Percentiles rank a stretch among this genome's conserved stretches.
These are phyloP conservation scores for Naganishia cerealis DNA, from an alignment of 1,284 basidiomycete genomes.

Conservation along the genomic window DNA sequence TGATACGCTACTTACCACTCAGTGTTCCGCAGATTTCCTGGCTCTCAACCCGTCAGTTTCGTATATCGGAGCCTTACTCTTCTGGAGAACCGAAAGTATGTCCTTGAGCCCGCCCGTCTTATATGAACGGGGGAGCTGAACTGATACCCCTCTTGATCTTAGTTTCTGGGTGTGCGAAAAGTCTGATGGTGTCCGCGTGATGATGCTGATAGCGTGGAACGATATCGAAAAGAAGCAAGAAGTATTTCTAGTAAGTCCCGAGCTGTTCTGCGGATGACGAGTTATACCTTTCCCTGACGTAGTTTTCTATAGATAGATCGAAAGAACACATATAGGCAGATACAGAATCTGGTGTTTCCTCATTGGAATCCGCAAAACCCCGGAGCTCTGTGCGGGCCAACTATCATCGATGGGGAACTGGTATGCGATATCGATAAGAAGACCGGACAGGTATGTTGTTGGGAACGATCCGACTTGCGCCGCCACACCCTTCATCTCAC, in stretches of 20 bases:
- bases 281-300: neutral
- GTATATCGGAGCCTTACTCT: slow-evolving; percentile 66
- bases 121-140: neutral
- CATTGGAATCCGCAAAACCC: slow-evolving; percentile 63
- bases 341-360: slow-evolving; percentile 80
- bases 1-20: neutral
- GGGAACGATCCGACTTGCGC: neutral
- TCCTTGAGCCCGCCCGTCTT: neutral
- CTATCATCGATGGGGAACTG: slow-evolving; percentile 90
- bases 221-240: slow-evolving; percentile 63
- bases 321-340: slow-evolving; percentile 79
- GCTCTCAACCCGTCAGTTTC: slow-evolving; percentile 91
- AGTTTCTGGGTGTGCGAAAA: slow-evolving; percentile 99
- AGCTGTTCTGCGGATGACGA: neutral
- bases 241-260: slow-evolving; percentile 70
- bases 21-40: slow-evolving; percentile 69
- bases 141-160: slow-evolving; percentile 1
- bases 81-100: slow-evolving; percentile 80
- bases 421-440: slow-evolving; percentile 82
- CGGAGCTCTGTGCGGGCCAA: slow-evolving; percentile 54
- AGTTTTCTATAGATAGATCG: slow-evolving; percentile 75
- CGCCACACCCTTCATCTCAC: neutral
- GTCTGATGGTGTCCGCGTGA: slow-evolving; percentile 92
- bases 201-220: slow-evolving; percentile 72
- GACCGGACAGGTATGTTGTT: slow-evolving; percentile 66